A percentile compares a stretch with the other conserved stretches of the same genome.
Conservation (phyloP, 1,284 basidiomycete species). For the Ganoderma lucidum region DNA sequence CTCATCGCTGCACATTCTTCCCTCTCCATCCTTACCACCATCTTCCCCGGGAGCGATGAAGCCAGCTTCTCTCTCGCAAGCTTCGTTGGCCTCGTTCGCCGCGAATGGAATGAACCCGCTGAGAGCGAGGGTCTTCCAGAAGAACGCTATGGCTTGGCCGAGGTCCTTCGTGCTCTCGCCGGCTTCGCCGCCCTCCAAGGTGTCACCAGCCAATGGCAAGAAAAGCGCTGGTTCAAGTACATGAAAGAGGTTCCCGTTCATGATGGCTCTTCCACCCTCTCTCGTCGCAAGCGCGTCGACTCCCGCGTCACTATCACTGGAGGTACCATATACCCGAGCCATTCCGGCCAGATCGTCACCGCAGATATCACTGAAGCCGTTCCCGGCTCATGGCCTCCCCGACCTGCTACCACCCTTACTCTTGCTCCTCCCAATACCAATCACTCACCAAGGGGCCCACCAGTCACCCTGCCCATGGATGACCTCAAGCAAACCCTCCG, state of each 20-base stretch:
- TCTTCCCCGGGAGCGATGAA: constrained; percentile 79
- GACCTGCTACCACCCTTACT: constrained; percentile 25
- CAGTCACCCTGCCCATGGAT: constrained; percentile 43
- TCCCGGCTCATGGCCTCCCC: constrained; percentile 36
- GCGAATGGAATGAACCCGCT: constrained; percentile 72
- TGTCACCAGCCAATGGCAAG: constrained; percentile 81
- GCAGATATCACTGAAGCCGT: constrained; percentile 74
- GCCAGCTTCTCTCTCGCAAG: constrained; percentile 80
- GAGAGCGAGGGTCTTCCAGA: constrained; percentile 62
- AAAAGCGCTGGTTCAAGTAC: constrained; percentile 68
- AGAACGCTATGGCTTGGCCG: constrained; percentile 66
- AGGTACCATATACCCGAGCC: constrained; percentile 69
- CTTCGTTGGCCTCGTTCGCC: constrained; percentile 73
- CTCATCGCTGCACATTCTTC: constrained; percentile 76
- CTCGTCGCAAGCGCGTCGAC: constrained; percentile 26
- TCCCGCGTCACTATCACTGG: constrained; percentile 74
- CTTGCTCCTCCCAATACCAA: not conserved
- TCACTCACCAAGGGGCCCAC: constrained; percentile 5
- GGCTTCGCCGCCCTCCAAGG: constrained; percentile 82
- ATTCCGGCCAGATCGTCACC: constrained; percentile 71
- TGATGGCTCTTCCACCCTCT: constrained; percentile 44
- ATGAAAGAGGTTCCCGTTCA: constrained; percentile 72
- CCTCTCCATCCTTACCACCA: constrained; percentile 72
- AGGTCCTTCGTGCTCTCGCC: constrained; percentile 72
- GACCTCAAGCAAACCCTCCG: constrained; percentile 74